These are phyloP conservation scores for Thermomucor indicae-seudaticae DNA, from an alignment of 371 early-diverging fungal species.

Conservation along the genomic window DNA sequence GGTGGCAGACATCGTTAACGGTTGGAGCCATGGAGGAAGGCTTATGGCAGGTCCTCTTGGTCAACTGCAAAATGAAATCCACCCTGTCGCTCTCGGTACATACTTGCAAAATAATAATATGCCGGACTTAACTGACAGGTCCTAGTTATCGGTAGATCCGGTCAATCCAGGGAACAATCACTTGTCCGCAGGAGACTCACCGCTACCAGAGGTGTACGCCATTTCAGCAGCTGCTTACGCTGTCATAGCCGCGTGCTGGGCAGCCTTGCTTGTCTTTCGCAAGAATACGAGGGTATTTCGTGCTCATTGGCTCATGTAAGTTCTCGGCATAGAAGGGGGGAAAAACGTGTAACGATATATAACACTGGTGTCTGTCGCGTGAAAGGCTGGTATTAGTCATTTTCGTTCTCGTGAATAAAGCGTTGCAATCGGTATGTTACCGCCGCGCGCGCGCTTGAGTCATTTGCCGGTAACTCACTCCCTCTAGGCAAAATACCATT, in stretches of 20 bases:
- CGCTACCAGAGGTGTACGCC: constrained; percentile 46
- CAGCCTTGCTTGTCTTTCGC: constrained; percentile 20
- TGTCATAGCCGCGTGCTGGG: constrained; percentile 32
- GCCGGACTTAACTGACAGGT: not conserved
- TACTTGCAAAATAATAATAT: not conserved
- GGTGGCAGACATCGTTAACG: constrained; percentile 24
- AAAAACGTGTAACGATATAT: not conserved
- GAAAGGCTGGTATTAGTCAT: constrained; percentile 40
- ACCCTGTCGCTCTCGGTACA: constrained; percentile 33
- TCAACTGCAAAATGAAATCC: constrained; percentile 41
- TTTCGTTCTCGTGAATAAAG: constrained; percentile 47
- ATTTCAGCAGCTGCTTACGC: constrained; percentile 31
- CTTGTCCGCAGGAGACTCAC: constrained; percentile 54
- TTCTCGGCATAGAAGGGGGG: not conserved
- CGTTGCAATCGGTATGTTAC: constrained; percentile 44
- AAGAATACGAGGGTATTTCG: constrained; percentile 45
- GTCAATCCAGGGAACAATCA: constrained; percentile 48
- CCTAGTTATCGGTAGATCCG: constrained; percentile 39
- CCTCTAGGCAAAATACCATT: constrained; percentile 45
- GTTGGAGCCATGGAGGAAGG: constrained; percentile 35
- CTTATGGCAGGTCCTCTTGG: constrained; percentile 42
- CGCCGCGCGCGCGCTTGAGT: no score
- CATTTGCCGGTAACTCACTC: not conserved
- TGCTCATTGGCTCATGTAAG: constrained; percentile 55
- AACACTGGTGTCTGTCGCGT: not conserved